These are phyloP conservation scores for Mortierella hygrophila DNA, from an alignment of 192 early-diverging fungal genomes.

Conservation along the genomic window DNA sequence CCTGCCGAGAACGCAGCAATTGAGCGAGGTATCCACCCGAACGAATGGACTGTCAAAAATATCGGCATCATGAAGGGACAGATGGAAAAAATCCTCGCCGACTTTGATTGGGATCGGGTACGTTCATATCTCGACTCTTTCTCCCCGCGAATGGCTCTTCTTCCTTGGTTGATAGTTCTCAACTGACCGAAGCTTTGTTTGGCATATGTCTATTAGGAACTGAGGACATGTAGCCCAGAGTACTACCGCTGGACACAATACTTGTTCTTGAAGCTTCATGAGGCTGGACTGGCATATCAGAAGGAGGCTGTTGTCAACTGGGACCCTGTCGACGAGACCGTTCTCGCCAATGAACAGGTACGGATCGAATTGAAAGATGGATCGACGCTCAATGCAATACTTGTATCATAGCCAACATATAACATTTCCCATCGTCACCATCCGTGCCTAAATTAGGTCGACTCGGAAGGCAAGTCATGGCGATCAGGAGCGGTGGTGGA, in stretches of 20 bases:
- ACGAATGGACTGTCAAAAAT: slow-evolving; percentile 87
- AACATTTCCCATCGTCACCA: background rate
- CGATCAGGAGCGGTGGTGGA: slow-evolving; percentile 94
- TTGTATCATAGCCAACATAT: background rate
- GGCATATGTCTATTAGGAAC: slow-evolving; percentile 64
- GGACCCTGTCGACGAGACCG: slow-evolving; percentile 97
- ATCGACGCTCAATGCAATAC: background rate
- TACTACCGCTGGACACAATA: slow-evolving; percentile 98
- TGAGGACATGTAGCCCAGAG: slow-evolving; percentile 86
- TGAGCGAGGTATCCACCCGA: slow-evolving; percentile 81
- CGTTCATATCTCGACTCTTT: background rate
- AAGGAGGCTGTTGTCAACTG: slow-evolving; percentile 95
- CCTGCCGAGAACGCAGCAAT: slow-evolving; percentile 98
- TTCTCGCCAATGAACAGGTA: slow-evolving; percentile 96
- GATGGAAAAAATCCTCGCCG: slow-evolving; percentile 76
- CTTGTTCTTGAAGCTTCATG: slow-evolving; percentile 84
- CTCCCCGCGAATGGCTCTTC: background rate
- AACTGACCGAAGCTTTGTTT: background rate
- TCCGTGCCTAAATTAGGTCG: slow-evolving; percentile 69
- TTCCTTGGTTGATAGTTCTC: background rate
- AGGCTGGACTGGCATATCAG: slow-evolving; percentile 86
- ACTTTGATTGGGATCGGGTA: slow-evolving; percentile 94
- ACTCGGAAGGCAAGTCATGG: slow-evolving; percentile 88
- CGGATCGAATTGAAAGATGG: background rate
- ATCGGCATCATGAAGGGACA: slow-evolving; percentile 89